These are phyloP conservation scores for Lactifluus subvellereus DNA, from an alignment of 768 basidiomycete genomes.

Conservation along the genomic window DNA sequence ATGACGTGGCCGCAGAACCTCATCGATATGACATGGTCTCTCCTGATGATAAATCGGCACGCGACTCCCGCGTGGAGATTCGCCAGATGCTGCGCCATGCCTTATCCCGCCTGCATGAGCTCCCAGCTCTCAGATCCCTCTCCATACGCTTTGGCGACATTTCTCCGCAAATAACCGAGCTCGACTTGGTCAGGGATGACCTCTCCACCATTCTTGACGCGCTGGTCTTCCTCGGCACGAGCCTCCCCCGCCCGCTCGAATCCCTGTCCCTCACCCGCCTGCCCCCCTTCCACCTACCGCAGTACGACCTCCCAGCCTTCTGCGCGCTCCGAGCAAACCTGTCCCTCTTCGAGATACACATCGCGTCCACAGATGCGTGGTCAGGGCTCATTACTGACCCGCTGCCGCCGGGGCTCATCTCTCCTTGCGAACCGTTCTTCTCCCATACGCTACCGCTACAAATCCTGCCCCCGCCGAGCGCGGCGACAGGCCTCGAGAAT, in stretches of 20 bases:
- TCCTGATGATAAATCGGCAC: neutral
- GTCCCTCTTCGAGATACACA: constrained; percentile 8
- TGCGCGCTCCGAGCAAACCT: neutral
- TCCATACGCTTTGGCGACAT: constrained; percentile 15
- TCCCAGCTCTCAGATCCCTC: constrained; percentile 9
- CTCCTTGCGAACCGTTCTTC: constrained; percentile 15
- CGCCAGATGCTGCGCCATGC: neutral
- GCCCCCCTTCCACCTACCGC: constrained; percentile 9
- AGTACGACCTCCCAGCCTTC: constrained; percentile 5
- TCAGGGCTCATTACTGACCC: neutral
- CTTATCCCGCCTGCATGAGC: constrained; percentile 8
- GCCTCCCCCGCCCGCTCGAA: neutral
- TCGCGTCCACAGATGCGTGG: constrained; percentile 2
- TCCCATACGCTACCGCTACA: neutral
- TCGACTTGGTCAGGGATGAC: constrained; percentile 2
- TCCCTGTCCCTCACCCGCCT: constrained; percentile 9
- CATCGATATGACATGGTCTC: constrained; percentile 1
- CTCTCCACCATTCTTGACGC: constrained; percentile 9
- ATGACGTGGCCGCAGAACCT: neutral
- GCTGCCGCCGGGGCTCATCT: neutral
- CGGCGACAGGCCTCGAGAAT: neutral
- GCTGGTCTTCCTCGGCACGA: neutral
- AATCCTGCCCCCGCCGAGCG: neutral
- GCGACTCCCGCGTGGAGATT: neutral
- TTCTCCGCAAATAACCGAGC: neutral